phyloP scores from a whole-genome alignment of 768 basidiomycete species.

The Pleurotus platypus region DNA sequence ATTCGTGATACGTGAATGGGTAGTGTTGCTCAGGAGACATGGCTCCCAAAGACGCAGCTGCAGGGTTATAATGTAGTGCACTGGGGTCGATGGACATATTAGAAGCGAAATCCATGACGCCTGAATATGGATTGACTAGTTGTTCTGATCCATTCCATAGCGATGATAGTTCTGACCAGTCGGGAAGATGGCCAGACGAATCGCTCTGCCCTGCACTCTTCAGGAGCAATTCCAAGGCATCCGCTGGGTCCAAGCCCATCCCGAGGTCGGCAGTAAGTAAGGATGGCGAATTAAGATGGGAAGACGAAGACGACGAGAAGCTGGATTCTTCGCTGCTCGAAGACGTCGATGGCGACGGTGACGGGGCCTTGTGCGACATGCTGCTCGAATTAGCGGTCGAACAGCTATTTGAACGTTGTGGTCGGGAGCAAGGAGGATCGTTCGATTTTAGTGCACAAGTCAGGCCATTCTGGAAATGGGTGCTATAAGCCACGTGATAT shows the following conservation, averaged over 20 bases:
- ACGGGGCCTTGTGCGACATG: slow-evolving; percentile 3
- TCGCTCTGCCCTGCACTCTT: slow-evolving; percentile 33
- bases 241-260: slow-evolving; percentile 41
- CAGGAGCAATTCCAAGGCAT: slow-evolving; percentile 58
- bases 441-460: slow-evolving; percentile 1
- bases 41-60: slow-evolving; percentile 6
- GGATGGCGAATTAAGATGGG: slow-evolving; percentile 17
- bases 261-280: slow-evolving; percentile 38
- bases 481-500: too few relatives aligned
- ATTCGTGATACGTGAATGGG: slow-evolving; percentile 4
- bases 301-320: slow-evolving; percentile 16
- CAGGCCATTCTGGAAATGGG: neutral
- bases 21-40: slow-evolving; percentile 1
- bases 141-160: slow-evolving; percentile 39
- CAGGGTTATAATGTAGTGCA: slow-evolving; percentile 47
- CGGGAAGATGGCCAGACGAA: slow-evolving; percentile 31
- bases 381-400: neutral
- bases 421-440: neutral
- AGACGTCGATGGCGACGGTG: slow-evolving; percentile 3
- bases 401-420: neutral
- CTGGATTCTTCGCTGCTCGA: slow-evolving; percentile 3
- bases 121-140: slow-evolving; percentile 29
- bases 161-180: slow-evolving; percentile 53
- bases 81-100: slow-evolving; percentile 63
- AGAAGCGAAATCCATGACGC: slow-evolving; percentile 55